phyloP scores from a whole-genome alignment of 371 early-diverging fungal genomes.

The Lichtheimia hyalospora region DNA sequence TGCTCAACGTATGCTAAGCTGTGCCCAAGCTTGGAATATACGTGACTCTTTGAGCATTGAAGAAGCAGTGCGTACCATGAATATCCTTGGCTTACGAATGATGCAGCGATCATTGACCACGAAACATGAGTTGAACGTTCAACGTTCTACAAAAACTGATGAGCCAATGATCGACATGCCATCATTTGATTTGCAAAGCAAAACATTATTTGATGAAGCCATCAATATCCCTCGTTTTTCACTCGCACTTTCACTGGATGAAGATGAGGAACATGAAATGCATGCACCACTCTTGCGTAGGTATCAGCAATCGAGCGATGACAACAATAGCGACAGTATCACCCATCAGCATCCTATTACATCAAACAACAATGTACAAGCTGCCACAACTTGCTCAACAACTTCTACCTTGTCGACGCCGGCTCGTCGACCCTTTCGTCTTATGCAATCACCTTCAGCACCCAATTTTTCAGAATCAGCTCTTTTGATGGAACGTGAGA shows the following conservation, averaged over 20 bases:
- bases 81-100: conserved; percentile 31
- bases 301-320: conserved; percentile 3
- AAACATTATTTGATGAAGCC: background rate
- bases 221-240: background rate
- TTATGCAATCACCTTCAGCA: conserved; percentile 13
- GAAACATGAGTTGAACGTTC: too few relatives aligned
- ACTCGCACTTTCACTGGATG: background rate
- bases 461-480: conserved; percentile 3
- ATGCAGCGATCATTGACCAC: conserved; percentile 22
- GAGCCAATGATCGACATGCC: too few relatives aligned
- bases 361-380: too few relatives aligned
- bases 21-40: conserved; percentile 42
- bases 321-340: background rate
- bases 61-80: conserved; percentile 43
- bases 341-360: background rate
- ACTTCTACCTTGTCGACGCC: background rate
- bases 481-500: background rate
- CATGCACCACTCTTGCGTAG: conserved; percentile 24
- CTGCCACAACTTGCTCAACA: too few relatives aligned
- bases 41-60: conserved; percentile 11
- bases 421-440: conserved; percentile 5
- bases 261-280: conserved; percentile 16
- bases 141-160: background rate
- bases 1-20: conserved; percentile 41
- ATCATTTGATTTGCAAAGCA: too few relatives aligned